Evolutionary conservation across 2,329 filamentous ascomycete genomes (phyloP).

Genomic region (Fusarium tanahbumbuense): DNA sequence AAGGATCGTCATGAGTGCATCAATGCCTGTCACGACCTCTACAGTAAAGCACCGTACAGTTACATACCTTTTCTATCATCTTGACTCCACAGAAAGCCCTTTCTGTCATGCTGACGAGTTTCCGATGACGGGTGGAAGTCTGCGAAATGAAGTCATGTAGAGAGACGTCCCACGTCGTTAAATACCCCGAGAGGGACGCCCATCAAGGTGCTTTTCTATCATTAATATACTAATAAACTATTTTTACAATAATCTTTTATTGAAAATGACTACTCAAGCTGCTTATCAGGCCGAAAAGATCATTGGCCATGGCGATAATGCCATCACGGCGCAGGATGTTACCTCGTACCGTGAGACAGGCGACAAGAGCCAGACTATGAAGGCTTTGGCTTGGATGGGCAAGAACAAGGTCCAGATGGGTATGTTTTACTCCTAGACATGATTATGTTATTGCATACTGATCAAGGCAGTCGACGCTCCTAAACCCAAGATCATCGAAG

Average conservation of each 20-base stretch:
- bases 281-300: constrained; percentile 74
- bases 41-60: background rate
- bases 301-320: constrained; percentile 74
- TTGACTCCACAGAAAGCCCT: background rate
- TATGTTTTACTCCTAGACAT: constrained; percentile 45
- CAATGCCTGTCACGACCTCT: constrained; percentile 8
- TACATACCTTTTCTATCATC: background rate
- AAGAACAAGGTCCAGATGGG: constrained; percentile 81
- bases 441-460: background rate
- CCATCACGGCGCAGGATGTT: constrained; percentile 75
- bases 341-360: constrained; percentile 65
- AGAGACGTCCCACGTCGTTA: background rate
- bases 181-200: constrained; percentile 11
- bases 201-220: background rate
- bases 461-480: constrained; percentile 66
- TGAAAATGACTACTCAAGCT: constrained; percentile 63
- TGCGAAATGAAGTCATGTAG: constrained; percentile 22
- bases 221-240: background rate
- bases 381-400: constrained; percentile 83
- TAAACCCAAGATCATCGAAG: constrained; percentile 78
- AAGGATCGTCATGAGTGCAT: constrained; percentile 36
- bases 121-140: constrained; percentile 17
- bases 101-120: constrained; percentile 30
- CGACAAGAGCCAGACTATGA: constrained; percentile 74
- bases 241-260: background rate